Evolutionary conservation across 345 rosid genomes (phyloP), one percentile per base, ranked within the genome.

Genomic region (Kernera saxatilis): DNA sequence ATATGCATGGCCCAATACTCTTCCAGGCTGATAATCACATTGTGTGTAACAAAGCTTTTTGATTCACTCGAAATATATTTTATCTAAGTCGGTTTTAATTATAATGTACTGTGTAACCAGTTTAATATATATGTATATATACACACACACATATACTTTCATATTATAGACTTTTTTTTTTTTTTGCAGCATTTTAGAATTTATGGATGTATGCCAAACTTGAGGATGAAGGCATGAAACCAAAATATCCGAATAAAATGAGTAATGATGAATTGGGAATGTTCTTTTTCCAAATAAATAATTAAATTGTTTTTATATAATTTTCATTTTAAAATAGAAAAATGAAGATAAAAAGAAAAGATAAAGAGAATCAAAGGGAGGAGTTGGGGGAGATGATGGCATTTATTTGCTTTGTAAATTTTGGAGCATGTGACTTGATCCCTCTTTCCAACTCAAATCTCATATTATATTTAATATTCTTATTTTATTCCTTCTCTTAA

Each of bases 391-490:
- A 55, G 79, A 76, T 70, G 67, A 76, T 76, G 71, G 52, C 67
- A 63, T 76, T 48, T 64, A 5, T 55, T 76, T 76, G 61, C 75
- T 76, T 76, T 70, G 71, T 69, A 76, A 70, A 63, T 54, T 54
- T 46, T 69, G 71, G 61, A 55, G 71, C 79, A 76, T 76, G 79
- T 76, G 75, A 70, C 46, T 48, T 46, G 54, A 70, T 76, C 79
- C 57, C 15, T 64, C 79, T 76, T 76, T 76, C 66, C 79, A 70
- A 63, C 71, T 56, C 79, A 64, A 61, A 59, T 59, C 73, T 53
- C 75, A 39, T 37, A 25, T 58, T 69, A 14, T 61, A n/a, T 18
- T 23, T 35, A 21, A 6, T 68, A 51, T 59, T 41, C 46, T 61
- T 62, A 27, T 60, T 53, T 39, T 76, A 21, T 63, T 54, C 26